phyloP scores from a whole-genome alignment of 2,329 filamentous ascomycete genomes.

The Verticillium alfalfae region DNA sequence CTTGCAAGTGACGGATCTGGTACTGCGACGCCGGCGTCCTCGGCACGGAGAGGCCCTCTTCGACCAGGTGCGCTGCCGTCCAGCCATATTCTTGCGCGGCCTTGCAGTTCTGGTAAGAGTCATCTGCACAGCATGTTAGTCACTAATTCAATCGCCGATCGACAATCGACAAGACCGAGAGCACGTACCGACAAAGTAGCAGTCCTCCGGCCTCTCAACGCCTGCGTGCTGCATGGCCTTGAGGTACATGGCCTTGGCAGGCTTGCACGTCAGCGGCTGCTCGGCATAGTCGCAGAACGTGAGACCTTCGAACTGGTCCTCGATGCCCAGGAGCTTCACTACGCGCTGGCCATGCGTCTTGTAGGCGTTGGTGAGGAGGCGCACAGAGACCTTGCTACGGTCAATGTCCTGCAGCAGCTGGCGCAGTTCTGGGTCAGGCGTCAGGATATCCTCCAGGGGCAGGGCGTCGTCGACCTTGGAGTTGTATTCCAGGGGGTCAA shows the following conservation, averaged over 20 bases:
- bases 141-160: constrained; percentile 1
- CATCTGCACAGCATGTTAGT: constrained; percentile 50
- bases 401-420: constrained; percentile 78
- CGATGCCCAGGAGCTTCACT: constrained; percentile 71
- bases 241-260: constrained; percentile 72
- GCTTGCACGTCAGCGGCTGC: constrained; percentile 78
- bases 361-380: constrained; percentile 97
- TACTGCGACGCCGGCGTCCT: constrained; percentile 61
- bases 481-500: constrained; percentile 94
- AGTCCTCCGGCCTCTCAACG: constrained; percentile 60
- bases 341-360: constrained; percentile 81
- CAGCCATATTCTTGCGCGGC: constrained; percentile 77
- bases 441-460: constrained; percentile 78
- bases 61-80: constrained; percentile 80
- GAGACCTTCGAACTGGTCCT: constrained; percentile 88
- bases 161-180: background rate
- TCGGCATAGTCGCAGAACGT: constrained; percentile 88
- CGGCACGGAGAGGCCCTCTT: constrained; percentile 64
- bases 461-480: constrained; percentile 89
- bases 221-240: constrained; percentile 87
- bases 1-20: constrained; percentile 69
- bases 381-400: constrained; percentile 73
- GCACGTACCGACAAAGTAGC: constrained; percentile 84
- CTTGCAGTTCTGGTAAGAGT: constrained; percentile 77
- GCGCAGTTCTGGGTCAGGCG: constrained; percentile 69